Evolutionary conservation across 2,329 filamentous ascomycete genomes (phyloP), one percentile per base, ranked within the genome.

Genomic region (Colletotrichum spinosum): DNA sequence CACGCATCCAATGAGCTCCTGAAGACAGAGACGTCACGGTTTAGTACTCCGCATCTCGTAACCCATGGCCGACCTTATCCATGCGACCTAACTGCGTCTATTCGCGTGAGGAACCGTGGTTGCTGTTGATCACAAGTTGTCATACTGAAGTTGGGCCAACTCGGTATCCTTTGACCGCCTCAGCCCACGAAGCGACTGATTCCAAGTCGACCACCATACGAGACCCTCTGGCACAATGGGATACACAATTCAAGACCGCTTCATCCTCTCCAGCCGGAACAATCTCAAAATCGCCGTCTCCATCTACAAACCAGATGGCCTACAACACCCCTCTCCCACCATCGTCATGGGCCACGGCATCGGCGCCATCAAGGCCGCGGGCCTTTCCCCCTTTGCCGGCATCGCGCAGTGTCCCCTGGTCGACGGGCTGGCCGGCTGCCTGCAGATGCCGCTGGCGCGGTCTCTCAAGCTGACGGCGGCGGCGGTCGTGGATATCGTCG

Each of bases 331-430:
- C 8, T 34, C 35, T 25, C 61, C 61, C 1, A 60, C 51, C 1
- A 33, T 65, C 10, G 61, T 65, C 8, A 65, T 65, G 61, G 61
- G 56, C 7, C 61, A 60, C 34, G 61, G 61, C 11, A 60, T 65
- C 34, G 56, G 57, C 8, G 61, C 61, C 15, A 65, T 60, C 44
- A 65, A 65, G 37, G 61, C 61, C n/a, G 61, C 61, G 11, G 61
- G 61, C 17, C 15, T 65, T 13, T 35, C 56, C 3, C 56, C 61
- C 6, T 65, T 60, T 12, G 56, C 61, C 8, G 45, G 62, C 5
- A 52, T 65, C 13, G 46, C 62, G 9, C 62, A 65, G 51, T 65
- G 62, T 17, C 62, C 62, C 2, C 41, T 61, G 2, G 58, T 61
- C 4, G 62, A 65, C 7, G 62, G 62, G 6, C 15, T 48, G 3